A percentile compares a stretch with the other conserved stretches of the same genome.
Conservation (phyloP, 2,329 filamentous ascomycete genomes). For the Hypoxylon sp. region DNA sequence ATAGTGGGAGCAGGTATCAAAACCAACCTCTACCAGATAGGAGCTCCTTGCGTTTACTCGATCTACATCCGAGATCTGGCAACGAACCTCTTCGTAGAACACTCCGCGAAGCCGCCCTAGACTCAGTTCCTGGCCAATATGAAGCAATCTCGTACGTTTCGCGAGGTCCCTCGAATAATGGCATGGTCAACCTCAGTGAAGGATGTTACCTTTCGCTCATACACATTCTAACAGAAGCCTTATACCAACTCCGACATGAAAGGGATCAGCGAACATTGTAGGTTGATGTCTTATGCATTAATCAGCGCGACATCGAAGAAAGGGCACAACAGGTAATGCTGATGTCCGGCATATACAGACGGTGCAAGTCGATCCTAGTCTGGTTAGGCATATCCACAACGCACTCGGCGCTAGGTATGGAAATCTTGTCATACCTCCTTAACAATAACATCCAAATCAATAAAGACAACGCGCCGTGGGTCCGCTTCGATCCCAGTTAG, state of each 20-base stretch:
- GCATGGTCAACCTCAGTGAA: slow-evolving; percentile 1
- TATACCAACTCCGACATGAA: neutral
- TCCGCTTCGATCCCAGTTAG: neutral
- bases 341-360: neutral
- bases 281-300: slow-evolving; percentile 9
- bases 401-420: slow-evolving; percentile 3
- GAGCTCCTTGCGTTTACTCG: neutral
- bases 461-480: neutral
- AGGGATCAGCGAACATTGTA: neutral
- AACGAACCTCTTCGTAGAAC: slow-evolving; percentile 1
- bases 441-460: neutral
- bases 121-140: neutral
- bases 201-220: neutral
- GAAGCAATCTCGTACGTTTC: slow-evolving; percentile 4
- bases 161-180: neutral
- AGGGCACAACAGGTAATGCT: neutral
- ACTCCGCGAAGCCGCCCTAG: neutral
- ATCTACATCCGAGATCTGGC: slow-evolving; percentile 5
- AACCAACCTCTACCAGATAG: neutral
- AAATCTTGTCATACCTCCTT: neutral
- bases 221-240: neutral
- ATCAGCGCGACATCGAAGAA: neutral
- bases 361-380: neutral
- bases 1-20: neutral
- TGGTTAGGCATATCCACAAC: neutral